phyloP scores from a whole-genome alignment of 169 alveolate species.

The Plasmodium coatneyi region DNA sequence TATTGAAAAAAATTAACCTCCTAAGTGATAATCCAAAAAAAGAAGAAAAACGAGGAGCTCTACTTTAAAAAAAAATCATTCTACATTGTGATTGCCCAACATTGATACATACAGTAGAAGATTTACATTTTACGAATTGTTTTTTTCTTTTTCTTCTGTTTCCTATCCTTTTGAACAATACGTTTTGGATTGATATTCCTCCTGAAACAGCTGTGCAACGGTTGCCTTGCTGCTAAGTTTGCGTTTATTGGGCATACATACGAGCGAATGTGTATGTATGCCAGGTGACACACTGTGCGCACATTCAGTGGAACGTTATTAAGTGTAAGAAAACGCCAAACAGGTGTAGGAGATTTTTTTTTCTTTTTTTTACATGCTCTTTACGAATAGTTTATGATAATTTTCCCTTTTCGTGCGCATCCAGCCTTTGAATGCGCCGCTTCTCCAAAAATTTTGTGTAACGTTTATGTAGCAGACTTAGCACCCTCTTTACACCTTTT shows the following conservation, averaged over 20 bases:
- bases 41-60: background rate
- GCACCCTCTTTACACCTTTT: background rate
- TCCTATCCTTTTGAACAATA: background rate
- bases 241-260: background rate
- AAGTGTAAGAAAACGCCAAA: background rate
- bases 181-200: background rate
- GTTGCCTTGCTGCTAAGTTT: background rate
- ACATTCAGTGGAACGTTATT: background rate
- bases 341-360: background rate
- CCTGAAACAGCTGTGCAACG: background rate
- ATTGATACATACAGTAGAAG: background rate
- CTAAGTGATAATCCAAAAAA: background rate
- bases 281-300: background rate
- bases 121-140: slow-evolving; percentile 1
- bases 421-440: background rate
- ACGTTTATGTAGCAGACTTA: background rate
- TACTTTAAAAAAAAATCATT: background rate
- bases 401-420: background rate
- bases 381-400: background rate
- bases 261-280: background rate
- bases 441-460: background rate
- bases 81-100: background rate
- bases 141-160: too few species aligned
- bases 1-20: background rate
- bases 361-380: background rate